Conservation (phyloP, 345 rosid species). For the Geranium brycei region DNA sequence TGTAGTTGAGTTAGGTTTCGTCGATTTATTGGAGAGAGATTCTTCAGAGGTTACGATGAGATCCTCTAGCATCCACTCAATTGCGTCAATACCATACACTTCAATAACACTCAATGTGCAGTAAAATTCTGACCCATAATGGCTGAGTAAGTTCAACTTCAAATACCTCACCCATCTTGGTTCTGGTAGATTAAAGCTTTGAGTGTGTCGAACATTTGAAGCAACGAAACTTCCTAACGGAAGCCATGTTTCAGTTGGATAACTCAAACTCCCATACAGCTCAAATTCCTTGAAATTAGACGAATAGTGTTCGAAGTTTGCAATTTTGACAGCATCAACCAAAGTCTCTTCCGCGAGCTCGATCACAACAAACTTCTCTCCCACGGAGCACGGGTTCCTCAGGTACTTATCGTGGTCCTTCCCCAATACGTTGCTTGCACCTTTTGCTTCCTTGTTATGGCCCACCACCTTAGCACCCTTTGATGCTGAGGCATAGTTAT, state of each 20-base stretch:
- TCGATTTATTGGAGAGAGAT: conserved; percentile 21
- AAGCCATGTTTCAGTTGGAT: conserved; percentile 60
- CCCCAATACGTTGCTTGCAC: conserved; percentile 71
- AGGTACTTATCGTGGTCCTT: conserved; percentile 74
- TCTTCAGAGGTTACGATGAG: conserved; percentile 46
- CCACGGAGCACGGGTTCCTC: conserved; percentile 73
- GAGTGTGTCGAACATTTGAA: conserved; percentile 63
- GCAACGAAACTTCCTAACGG: conserved; percentile 53
- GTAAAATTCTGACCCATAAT: conserved; percentile 90
- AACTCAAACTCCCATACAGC: conserved; percentile 62
- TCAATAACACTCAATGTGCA: conserved; percentile 77
- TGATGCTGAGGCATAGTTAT: conserved; percentile 63
- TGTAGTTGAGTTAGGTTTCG: conserved; percentile 21
- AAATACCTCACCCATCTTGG: conserved; percentile 92
- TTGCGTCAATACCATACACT: conserved; percentile 84
- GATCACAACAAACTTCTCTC: conserved; percentile 61
- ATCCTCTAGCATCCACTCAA: conserved; percentile 91
- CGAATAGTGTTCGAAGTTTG: conserved; percentile 82
- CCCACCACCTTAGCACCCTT: conserved; percentile 86
- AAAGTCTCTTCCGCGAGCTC: conserved; percentile 82
- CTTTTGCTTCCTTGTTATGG: conserved; percentile 84
- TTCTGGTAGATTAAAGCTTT: conserved; percentile 58
- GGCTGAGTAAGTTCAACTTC: conserved; percentile 56
- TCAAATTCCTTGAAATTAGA: conserved; percentile 73
- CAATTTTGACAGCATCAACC: conserved; percentile 76